phyloP scores from a whole-genome alignment of 2,329 filamentous ascomycete genomes.

The Fusarium chuoi region DNA sequence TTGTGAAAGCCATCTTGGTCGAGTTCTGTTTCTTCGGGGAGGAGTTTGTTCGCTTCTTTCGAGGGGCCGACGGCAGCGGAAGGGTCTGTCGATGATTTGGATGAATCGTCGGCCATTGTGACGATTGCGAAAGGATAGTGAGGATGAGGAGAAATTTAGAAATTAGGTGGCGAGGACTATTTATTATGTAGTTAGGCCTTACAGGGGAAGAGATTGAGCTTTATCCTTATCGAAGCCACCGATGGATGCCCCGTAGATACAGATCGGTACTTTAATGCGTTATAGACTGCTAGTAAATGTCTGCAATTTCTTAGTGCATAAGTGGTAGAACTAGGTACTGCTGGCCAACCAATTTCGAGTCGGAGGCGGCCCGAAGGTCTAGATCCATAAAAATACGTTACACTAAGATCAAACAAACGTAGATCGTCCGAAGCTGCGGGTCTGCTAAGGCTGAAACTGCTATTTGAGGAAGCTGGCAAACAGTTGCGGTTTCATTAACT shows the following conservation, averaged over 20 bases:
- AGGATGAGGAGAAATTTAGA: neutral
- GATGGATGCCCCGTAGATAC: neutral
- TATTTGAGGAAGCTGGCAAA: neutral
- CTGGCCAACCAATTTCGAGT: neutral
- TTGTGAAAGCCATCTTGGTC: conserved; percentile 28
- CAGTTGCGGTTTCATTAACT: neutral
- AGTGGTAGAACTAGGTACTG: accelerated
- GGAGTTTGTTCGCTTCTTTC: conserved; percentile 4
- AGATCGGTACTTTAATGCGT: neutral
- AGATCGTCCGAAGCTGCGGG: neutral
- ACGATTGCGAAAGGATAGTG: neutral
- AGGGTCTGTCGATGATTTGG: conserved; percentile 5
- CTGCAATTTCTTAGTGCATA: accelerated
- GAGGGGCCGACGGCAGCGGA: neutral
- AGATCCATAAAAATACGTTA: neutral
- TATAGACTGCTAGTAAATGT: accelerated
- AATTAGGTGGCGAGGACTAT: neutral
- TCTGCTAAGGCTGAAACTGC: neutral
- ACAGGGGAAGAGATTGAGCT: neutral
- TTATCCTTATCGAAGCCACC: neutral
- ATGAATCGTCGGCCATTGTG: neutral
- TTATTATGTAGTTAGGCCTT: neutral
- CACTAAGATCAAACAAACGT: conserved; percentile 1
- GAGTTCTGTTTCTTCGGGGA: neutral
- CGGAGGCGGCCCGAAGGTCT: neutral